Evolutionary conservation across 139 green algal genomes (phyloP).

Genomic region (Chlamydomonas eustigma): DNA sequence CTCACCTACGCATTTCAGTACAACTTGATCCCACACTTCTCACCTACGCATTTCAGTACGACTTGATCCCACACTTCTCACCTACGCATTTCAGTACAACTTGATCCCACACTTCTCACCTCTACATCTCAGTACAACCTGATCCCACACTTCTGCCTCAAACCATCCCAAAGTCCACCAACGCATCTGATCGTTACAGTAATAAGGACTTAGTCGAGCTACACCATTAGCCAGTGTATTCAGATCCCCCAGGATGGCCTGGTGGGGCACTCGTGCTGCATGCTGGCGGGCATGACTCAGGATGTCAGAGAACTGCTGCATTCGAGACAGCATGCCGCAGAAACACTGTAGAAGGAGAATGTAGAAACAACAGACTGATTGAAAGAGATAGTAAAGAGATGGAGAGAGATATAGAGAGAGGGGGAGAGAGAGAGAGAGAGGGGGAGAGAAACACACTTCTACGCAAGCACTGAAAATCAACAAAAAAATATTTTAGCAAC

Average conservation of each 20-base stretch:
- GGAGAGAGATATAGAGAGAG: background rate
- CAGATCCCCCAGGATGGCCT: slow-evolving; percentile 65
- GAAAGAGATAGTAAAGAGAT: too few relatives aligned
- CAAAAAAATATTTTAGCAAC: too few relatives aligned
- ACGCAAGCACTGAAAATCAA: too few relatives aligned
- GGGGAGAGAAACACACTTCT: too few relatives aligned
- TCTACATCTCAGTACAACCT: slow-evolving; percentile 30
- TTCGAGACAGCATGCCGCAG: slow-evolving; percentile 72
- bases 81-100: too few relatives aligned
- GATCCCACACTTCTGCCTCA: slow-evolving; percentile 71
- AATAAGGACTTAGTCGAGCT: slow-evolving; percentile 71
- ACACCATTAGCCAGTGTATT: slow-evolving; percentile 86
- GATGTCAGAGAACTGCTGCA: slow-evolving; percentile 78
- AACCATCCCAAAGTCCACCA: slow-evolving; percentile 61
- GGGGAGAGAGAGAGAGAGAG: background rate
- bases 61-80: too few relatives aligned
- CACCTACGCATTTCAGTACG: too few relatives aligned
- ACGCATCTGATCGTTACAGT: slow-evolving; percentile 74
- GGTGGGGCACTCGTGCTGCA: background rate
- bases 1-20: too few relatives aligned
- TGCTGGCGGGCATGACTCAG: slow-evolving; percentile 44
- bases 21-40: too few relatives aligned
- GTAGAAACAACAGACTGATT: too few relatives aligned
- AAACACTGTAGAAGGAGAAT: too few relatives aligned
- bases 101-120: too few relatives aligned